Percentiles rank a stretch among this genome's conserved stretches.
These are phyloP conservation scores for Colletotrichum sp. DNA, from an alignment of 2,329 filamentous ascomycete genomes.

Conservation along the genomic window DNA sequence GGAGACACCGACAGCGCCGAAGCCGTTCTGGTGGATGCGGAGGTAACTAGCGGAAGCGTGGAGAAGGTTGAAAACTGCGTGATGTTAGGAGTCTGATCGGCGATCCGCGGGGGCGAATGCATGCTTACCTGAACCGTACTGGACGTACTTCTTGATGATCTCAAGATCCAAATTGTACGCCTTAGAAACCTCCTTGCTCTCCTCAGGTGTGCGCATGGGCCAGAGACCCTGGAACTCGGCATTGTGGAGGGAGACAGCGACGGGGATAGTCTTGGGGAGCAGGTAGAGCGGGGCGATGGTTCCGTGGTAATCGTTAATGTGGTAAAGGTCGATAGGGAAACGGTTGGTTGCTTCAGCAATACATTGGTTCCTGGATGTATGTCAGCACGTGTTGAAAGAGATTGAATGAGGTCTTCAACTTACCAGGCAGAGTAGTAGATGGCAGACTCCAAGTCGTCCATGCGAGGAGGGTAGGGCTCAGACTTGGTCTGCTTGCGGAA, in stretches of 20 bases:
- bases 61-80: constrained; percentile 67
- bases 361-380: constrained; percentile 57
- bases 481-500: constrained; percentile 68
- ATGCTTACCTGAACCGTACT: constrained; percentile 60
- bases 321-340: constrained; percentile 67
- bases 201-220: constrained; percentile 68
- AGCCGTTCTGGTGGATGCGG: constrained; percentile 70
- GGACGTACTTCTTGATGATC: constrained; percentile 64
- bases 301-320: constrained; percentile 71
- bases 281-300: constrained; percentile 70
- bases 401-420: background rate
- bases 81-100: background rate
- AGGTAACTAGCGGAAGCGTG: constrained; percentile 72
- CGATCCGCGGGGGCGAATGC: rapidly evolving
- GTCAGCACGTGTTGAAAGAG: background rate
- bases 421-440: constrained; percentile 73
- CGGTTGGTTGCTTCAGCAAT: constrained; percentile 68
- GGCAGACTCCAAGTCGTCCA: constrained; percentile 73
- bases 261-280: constrained; percentile 66
- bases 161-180: constrained; percentile 67
- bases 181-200: constrained; percentile 66
- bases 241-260: constrained; percentile 70
- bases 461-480: constrained; percentile 70
- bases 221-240: constrained; percentile 74
- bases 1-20: constrained; percentile 71